These are phyloP conservation scores for Rhazya stricta DNA, from an alignment of 257 asterid species.

Conservation along the genomic window DNA sequence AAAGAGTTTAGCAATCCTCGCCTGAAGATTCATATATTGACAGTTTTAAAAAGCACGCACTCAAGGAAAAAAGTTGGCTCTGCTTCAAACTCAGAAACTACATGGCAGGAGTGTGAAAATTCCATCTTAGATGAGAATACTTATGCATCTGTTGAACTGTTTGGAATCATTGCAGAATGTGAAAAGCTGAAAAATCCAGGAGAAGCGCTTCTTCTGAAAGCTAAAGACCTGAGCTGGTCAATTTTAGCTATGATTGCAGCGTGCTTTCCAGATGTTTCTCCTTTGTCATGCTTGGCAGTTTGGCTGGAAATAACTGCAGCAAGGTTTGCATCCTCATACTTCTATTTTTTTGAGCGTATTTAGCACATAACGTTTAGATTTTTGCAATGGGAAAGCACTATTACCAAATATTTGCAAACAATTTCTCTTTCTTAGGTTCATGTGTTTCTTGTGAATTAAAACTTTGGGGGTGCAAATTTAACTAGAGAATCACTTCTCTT, in stretches of 20 bases:
- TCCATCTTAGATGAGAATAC: conserved; percentile 42
- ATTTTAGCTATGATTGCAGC: conserved; percentile 93
- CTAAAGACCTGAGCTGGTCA: conserved; percentile 95
- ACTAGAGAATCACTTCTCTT: conserved; percentile 23
- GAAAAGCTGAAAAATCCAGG: conserved; percentile 86
- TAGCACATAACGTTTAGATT: not conserved
- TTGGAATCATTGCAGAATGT: conserved; percentile 89
- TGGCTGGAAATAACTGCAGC: conserved; percentile 99
- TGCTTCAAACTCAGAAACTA: conserved; percentile 45
- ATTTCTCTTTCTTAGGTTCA: conserved; percentile 12
- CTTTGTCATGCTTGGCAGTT: conserved; percentile 79
- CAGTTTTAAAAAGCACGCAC: conserved; percentile 84
- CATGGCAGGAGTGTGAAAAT: conserved; percentile 40
- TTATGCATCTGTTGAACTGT: conserved; percentile 73
- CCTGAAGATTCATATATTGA: conserved; percentile 72
- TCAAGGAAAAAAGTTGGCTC: conserved; percentile 51
- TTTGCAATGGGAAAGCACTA: conserved; percentile 1
- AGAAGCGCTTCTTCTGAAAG: conserved; percentile 84
- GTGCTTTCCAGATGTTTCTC: conserved; percentile 86
- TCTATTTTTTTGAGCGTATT: not conserved
- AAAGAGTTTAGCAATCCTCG: conserved; percentile 78
- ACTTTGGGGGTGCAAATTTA: conserved; percentile 23
- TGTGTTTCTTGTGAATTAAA: conserved; percentile 9
- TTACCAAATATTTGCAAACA: not conserved
- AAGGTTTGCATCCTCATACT: conserved; percentile 47